Evolutionary conservation across 371 early-diverging fungal genomes (phyloP), one percentile per base, ranked within the genome.

Genomic region (Circinella minor): DNA sequence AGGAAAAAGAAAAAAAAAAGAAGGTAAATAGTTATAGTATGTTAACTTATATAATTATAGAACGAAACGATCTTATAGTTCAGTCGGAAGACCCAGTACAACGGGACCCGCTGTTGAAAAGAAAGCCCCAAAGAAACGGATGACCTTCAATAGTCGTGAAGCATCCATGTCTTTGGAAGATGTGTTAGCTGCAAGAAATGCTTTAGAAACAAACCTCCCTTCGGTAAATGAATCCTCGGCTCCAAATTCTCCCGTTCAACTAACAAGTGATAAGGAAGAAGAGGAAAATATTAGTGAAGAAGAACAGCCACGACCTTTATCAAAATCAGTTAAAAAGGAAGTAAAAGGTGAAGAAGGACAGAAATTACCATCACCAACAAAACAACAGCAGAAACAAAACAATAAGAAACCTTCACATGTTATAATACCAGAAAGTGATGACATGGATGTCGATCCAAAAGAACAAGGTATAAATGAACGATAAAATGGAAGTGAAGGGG

Each of bases 81-180:
- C 71, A 15, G 55, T 54, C 27, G 73, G 73, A 47, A 59, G 55
- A 27, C 15, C 55, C 37, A 55, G 49, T 27, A 17, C 66, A 15
- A 18, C 51, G 36, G 5, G 65, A 18, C 65, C 61, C 39, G 9
- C 6, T 1, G 63, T 20, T 1, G 77, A 77, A 14, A 78, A 77
- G 65, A 77, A 75, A 68, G 67, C 71, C 34, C 77, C 89, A 17
- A 86, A 85, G 63, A 83, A 85, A 73, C 76, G 85, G 59, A 83
- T 79, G 74, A 89, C 87, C 1, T 78, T 86, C 66, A 87, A 86
- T 37, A 87, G 85, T 51, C 80, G 84, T 61, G 87, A 86, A 64
- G 86, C 88, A 14, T 83, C 88, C 48, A 81, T 82, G 67, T 83
- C 84, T n/a, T 63, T 85, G 65, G 87, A 82, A 38, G 82, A 85